Conservation (phyloP, 2,329 filamentous ascomycete species). For the Alternaria longipes region DNA sequence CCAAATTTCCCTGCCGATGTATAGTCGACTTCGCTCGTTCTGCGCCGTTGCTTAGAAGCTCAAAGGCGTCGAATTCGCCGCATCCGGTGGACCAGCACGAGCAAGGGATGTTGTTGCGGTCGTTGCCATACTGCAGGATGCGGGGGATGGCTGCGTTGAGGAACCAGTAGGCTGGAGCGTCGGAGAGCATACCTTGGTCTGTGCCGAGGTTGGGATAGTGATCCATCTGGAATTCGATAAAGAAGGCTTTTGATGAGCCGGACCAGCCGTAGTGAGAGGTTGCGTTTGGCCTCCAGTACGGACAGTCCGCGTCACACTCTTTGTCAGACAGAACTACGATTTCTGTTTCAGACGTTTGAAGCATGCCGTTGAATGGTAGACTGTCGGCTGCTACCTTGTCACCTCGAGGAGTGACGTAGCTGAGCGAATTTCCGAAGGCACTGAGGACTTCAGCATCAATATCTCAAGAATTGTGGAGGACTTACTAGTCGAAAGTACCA, state of each 20-base stretch:
- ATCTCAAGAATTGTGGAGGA: not conserved
- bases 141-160: constrained; percentile 78
- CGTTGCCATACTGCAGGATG: constrained; percentile 71
- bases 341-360: constrained; percentile 47
- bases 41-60: constrained; percentile 72
- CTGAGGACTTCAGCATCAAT: constrained; percentile 29
- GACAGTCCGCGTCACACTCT: constrained; percentile 59
- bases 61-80: constrained; percentile 79
- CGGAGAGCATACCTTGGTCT: constrained; percentile 57
- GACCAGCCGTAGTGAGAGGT: constrained; percentile 72
- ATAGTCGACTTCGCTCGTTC: constrained; percentile 74
- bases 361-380: constrained; percentile 60
- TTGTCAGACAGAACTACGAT: constrained; percentile 49
- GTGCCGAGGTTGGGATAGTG: constrained; percentile 44
- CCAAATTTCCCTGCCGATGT: constrained; percentile 64
- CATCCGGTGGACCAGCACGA: constrained; percentile 77
- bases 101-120: constrained; percentile 60
- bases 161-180: constrained; percentile 80
- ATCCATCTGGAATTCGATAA: constrained; percentile 76
- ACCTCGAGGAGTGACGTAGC: constrained; percentile 62
- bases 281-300: constrained; percentile 59
- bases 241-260: constrained; percentile 75
- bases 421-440: constrained; percentile 66
- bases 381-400: constrained; percentile 57
- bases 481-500: constrained; percentile 63